Evolutionary conservation across 768 basidiomycete species (phyloP).

Genomic region (Hygrocybe coccinea): DNA sequence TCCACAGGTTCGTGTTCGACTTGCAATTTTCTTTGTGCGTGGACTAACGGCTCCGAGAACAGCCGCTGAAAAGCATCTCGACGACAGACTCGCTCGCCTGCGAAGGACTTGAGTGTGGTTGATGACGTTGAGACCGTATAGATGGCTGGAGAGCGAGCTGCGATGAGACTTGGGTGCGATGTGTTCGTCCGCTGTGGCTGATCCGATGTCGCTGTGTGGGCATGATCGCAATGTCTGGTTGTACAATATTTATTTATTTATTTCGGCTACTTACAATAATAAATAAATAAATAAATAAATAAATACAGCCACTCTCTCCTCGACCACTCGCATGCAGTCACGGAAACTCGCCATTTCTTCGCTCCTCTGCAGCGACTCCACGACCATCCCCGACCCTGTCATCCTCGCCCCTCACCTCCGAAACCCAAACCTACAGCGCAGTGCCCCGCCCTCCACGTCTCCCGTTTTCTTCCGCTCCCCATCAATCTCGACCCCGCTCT

Average conservation of each 20-base stretch:
- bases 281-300: neutral
- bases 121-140: constrained; percentile 86
- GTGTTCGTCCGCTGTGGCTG: constrained; percentile 36
- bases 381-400: constrained; percentile 24
- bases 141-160: constrained; percentile 63
- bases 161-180: constrained; percentile 91
- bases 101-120: constrained; percentile 63
- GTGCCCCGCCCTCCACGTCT: neutral
- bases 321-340: constrained; percentile 46
- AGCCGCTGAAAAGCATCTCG: constrained; percentile 88
- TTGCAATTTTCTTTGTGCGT: neutral
- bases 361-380: constrained; percentile 54
- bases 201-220: constrained; percentile 70
- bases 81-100: constrained; percentile 69
- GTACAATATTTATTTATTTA: constrained; percentile 48
- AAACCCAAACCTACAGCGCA: neutral
- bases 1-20: neutral
- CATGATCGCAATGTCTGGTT: constrained; percentile 85
- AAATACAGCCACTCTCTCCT: neutral
- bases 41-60: neutral
- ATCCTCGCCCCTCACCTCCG: constrained; percentile 32
- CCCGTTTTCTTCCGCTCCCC: neutral
- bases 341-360: constrained; percentile 74
- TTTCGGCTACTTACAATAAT: neutral
- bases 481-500: constrained; percentile 17